A percentile compares a stretch with the other conserved stretches of the same genome.
phyloP scores from a whole-genome alignment of 805 yeast species.

The Lipomyces oligophaga region DNA sequence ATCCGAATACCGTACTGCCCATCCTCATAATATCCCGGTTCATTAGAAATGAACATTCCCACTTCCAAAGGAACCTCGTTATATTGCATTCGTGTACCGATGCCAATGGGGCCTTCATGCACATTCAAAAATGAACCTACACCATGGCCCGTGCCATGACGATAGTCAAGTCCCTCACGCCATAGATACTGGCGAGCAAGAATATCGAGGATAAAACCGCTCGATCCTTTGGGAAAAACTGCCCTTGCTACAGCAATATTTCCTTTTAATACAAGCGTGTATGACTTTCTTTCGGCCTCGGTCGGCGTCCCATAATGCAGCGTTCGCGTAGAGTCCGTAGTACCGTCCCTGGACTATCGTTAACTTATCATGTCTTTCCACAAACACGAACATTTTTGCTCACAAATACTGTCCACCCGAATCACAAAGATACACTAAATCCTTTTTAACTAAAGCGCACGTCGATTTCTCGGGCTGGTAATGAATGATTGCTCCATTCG shows the following conservation, averaged over 20 bases:
- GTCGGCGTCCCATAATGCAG: slow-evolving; percentile 61
- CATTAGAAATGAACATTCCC: slow-evolving; percentile 82
- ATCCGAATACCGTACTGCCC: slow-evolving; percentile 87
- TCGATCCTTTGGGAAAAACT: slow-evolving; percentile 69
- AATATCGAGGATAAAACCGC: slow-evolving; percentile 73
- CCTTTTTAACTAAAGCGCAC: slow-evolving; percentile 58
- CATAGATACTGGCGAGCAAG: slow-evolving; percentile 81
- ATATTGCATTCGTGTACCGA: slow-evolving; percentile 50
- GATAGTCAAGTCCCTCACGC: slow-evolving; percentile 77
- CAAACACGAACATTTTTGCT: background rate
- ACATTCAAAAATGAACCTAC: slow-evolving; percentile 89
- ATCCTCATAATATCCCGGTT: slow-evolving; percentile 90
- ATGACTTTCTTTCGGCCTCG: slow-evolving; percentile 57
- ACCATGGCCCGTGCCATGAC: slow-evolving; percentile 97
- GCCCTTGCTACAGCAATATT: slow-evolving; percentile 81
- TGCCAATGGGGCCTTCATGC: slow-evolving; percentile 91
- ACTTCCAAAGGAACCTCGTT: slow-evolving; percentile 49
- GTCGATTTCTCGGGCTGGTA: slow-evolving; percentile 59
- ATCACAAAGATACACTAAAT: slow-evolving; percentile 71
- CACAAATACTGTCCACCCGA: slow-evolving; percentile 80
- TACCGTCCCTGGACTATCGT: slow-evolving; percentile 58
- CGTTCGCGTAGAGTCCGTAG: slow-evolving; percentile 94
- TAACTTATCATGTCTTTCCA: background rate
- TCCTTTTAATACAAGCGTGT: slow-evolving; percentile 86
- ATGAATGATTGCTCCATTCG: slow-evolving; percentile 75